Conservation (phyloP, 1,139 yeast species). For the Pichia sp. region DNA sequence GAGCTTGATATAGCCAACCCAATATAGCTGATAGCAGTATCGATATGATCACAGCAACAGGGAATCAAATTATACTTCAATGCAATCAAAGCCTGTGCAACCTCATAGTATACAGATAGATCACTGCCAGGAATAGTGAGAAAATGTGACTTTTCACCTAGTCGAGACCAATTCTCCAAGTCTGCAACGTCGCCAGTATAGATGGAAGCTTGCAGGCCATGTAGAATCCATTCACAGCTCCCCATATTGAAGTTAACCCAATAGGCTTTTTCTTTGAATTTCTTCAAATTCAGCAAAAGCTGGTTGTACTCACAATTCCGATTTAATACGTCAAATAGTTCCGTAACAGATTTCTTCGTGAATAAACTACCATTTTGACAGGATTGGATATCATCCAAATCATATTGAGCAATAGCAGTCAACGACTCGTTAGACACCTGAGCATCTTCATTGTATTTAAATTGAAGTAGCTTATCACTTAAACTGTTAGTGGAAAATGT, state of each 20-base stretch:
- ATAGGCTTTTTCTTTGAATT: conserved; percentile 12
- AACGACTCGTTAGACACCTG: conserved; percentile 82
- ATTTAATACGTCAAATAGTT: conserved; percentile 46
- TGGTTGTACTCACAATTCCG: conserved; percentile 54
- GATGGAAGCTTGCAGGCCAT: conserved; percentile 73
- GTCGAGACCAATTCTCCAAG: conserved; percentile 50
- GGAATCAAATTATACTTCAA: conserved; percentile 30
- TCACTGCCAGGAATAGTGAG: conserved; percentile 39
- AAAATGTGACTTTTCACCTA: conserved; percentile 33
- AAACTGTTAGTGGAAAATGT: conserved; percentile 64
- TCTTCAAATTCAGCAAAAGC: conserved; percentile 24
- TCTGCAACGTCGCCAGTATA: conserved; percentile 49
- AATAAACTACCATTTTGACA: background rate
- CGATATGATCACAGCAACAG: conserved; percentile 35
- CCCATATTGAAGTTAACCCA: conserved; percentile 14
- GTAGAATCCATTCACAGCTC: conserved; percentile 47
- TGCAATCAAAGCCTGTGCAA: conserved; percentile 53
- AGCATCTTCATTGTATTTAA: conserved; percentile 87
- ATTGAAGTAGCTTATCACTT: conserved; percentile 65
- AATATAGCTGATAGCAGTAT: conserved; percentile 46
- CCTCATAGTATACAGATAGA: conserved; percentile 51
- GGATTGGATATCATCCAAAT: conserved; percentile 16
- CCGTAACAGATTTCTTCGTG: conserved; percentile 28
- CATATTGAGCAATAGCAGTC: conserved; percentile 46
- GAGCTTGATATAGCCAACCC: conserved; percentile 59